phyloP scores from a whole-genome alignment of 2,329 filamentous ascomycete species.

The Monilinia fructicola region DNA sequence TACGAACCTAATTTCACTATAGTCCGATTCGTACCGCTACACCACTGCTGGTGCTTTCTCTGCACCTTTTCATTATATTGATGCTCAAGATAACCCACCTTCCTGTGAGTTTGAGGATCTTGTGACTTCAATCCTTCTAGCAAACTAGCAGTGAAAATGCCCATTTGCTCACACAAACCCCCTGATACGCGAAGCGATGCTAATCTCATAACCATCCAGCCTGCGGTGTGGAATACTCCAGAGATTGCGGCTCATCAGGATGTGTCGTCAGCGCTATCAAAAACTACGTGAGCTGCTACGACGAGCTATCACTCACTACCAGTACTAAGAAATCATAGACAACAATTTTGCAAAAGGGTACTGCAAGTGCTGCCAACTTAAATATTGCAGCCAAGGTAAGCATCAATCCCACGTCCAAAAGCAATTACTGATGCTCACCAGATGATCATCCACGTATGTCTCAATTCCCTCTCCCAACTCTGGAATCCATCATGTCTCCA shows the following conservation, averaged over 20 bases:
- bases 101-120: constrained; percentile 29
- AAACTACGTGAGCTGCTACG: constrained; percentile 34
- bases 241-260: constrained; percentile 60
- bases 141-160: background rate
- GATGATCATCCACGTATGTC: constrained; percentile 41
- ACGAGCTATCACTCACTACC: background rate
- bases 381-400: constrained; percentile 57
- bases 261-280: constrained; percentile 54
- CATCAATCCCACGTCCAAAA: background rate
- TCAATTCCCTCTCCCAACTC: constrained; percentile 25
- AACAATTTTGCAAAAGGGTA: constrained; percentile 28
- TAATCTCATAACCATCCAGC: constrained; percentile 22
- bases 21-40: constrained; percentile 59
- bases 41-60: constrained; percentile 62
- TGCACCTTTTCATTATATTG: constrained; percentile 66
- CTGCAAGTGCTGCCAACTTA: constrained; percentile 49
- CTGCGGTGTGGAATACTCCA: constrained; percentile 57
- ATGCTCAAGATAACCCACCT: constrained; percentile 63
- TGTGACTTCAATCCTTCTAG: background rate
- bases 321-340: constrained; percentile 28
- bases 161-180: background rate
- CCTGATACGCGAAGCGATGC: background rate
- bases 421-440: constrained; percentile 24
- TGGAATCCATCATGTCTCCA: constrained; percentile 6
- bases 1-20: background rate